These are phyloP conservation scores for Tympanopsis confertula DNA, from an alignment of 2,329 filamentous ascomycete genomes.

Conservation along the genomic window DNA sequence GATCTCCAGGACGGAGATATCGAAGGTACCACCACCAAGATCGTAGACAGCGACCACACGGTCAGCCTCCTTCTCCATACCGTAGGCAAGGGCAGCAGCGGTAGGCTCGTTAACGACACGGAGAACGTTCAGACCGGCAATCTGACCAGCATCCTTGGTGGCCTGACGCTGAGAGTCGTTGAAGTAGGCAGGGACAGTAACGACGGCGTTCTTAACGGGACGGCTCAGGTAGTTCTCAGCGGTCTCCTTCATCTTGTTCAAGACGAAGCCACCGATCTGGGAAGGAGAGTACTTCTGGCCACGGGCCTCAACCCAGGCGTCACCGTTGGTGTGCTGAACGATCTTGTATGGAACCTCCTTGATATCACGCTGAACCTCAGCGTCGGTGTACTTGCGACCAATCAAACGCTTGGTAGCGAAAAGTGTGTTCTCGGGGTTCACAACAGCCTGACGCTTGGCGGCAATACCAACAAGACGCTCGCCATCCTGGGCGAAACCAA, in stretches of 20 bases:
- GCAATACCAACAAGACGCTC: slow-evolving; percentile 58
- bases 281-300: slow-evolving; percentile 58
- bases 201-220: slow-evolving; percentile 71
- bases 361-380: not conserved
- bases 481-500: slow-evolving; percentile 56
- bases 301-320: slow-evolving; percentile 57
- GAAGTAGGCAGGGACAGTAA: slow-evolving; percentile 97
- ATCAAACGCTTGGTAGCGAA: slow-evolving; percentile 30
- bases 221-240: slow-evolving; percentile 54
- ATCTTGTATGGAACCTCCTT: not conserved
- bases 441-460: slow-evolving; percentile 57
- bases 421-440: slow-evolving; percentile 59
- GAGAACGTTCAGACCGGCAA: slow-evolving; percentile 93
- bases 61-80: slow-evolving; percentile 37
- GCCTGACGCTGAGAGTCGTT: slow-evolving; percentile 97
- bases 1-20: slow-evolving; percentile 36
- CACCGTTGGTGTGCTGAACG: slow-evolving; percentile 46
- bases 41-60: not conserved
- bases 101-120: slow-evolving; percentile 99
- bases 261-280: slow-evolving; percentile 55
- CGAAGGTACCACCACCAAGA: not conserved
- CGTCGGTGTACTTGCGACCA: not conserved
- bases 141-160: slow-evolving; percentile 96
- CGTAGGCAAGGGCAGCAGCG: slow-evolving; percentile 92
- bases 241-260: slow-evolving; percentile 63